These are phyloP conservation scores for Phytophthora cryptogea DNA, from an alignment of 352 stramenopile species.

Conservation along the genomic window DNA sequence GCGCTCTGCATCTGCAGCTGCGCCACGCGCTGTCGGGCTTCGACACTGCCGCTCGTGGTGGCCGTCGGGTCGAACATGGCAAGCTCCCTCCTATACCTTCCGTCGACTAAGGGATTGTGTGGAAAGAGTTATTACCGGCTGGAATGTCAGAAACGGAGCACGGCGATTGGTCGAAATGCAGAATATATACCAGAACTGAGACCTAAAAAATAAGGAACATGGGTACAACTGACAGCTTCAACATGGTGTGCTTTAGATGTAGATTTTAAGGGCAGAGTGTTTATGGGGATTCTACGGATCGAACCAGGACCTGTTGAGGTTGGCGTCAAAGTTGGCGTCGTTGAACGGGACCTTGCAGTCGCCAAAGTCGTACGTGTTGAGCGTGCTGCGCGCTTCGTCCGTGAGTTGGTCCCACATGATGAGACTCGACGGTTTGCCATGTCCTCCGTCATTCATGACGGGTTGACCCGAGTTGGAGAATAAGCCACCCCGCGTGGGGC, in stretches of 20 bases:
- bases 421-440: too few species aligned
- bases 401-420: too few species aligned
- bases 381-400: too few species aligned
- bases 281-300: too few species aligned
- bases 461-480: too few species aligned
- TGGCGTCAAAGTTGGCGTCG: too few species aligned
- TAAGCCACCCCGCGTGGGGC: too few species aligned
- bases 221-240: not conserved
- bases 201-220: not conserved
- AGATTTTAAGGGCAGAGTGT: too few species aligned
- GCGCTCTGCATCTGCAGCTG: conserved; percentile 43
- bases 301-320: too few species aligned
- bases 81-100: not conserved
- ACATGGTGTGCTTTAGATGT: not conserved
- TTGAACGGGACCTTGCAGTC: too few species aligned
- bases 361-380: too few species aligned
- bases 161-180: conserved; percentile 7
- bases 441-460: too few species aligned
- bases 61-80: conserved; percentile 30
- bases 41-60: conserved; percentile 28
- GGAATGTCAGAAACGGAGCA: not conserved
- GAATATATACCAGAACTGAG: not conserved
- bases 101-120: conserved; percentile 5
- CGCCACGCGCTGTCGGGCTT: conserved; percentile 32
- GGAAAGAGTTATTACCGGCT: conserved; percentile 2